A percentile compares a stretch with the other conserved stretches of the same genome.
Evolutionary conservation across 306 rosid genomes (phyloP).

Genomic region (Lithocarpus polystachyus): DNA sequence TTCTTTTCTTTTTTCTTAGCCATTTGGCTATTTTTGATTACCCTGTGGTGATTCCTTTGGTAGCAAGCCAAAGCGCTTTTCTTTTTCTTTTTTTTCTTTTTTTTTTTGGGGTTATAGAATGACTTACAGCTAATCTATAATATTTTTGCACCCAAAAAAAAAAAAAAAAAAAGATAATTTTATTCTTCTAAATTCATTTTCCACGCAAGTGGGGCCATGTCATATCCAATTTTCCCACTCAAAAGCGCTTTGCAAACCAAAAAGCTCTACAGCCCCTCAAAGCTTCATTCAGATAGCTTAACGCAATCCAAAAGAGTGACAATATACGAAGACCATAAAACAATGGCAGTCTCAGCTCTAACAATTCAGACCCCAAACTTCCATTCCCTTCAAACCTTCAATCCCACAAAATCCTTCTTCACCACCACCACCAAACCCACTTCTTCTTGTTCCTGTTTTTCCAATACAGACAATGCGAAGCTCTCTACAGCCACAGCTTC

Average conservation of each 20-base stretch:
- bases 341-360: conserved; percentile 60
- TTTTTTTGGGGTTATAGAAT: too few relatives aligned
- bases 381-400: conserved; percentile 9
- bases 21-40: too few relatives aligned
- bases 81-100: too few relatives aligned
- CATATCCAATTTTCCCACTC: conserved; percentile 12
- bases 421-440: background rate
- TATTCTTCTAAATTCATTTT: background rate
- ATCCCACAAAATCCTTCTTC: conserved; percentile 3
- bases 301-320: background rate
- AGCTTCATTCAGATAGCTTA: conserved; percentile 7
- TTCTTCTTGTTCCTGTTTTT: conserved; percentile 20
- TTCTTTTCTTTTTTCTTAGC: too few relatives aligned
- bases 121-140: too few relatives aligned
- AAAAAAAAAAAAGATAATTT: too few relatives aligned
- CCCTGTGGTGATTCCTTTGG: too few relatives aligned
- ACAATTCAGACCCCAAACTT: conserved; percentile 30
- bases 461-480: conserved; percentile 24
- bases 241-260: background rate
- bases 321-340: background rate
- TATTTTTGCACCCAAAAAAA: too few relatives aligned
- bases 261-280: conserved; percentile 21
- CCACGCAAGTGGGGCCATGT: conserved; percentile 21
- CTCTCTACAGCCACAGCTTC: conserved; percentile 21
- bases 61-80: too few relatives aligned